Conservation (phyloP, 2,329 filamentous ascomycete genomes). For the Westerdykella sp. region DNA sequence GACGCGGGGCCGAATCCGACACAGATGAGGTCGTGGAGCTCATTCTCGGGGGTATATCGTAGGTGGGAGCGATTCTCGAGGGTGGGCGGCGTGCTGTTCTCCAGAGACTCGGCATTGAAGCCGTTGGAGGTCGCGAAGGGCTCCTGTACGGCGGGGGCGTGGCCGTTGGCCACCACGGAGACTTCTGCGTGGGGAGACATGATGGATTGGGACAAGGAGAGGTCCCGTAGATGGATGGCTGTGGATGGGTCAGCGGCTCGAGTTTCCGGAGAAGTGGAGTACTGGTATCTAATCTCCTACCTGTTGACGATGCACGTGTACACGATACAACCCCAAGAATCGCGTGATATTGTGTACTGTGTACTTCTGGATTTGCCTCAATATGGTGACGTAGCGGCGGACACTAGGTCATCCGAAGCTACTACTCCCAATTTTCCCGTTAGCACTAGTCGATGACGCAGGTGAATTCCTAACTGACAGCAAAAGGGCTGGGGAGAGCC, state of each 20-base stretch:
- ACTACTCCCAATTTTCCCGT: too few relatives aligned
- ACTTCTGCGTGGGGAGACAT: conserved; percentile 35
- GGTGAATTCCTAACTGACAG: too few relatives aligned
- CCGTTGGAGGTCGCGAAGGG: conserved; percentile 17
- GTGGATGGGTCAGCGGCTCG: background rate
- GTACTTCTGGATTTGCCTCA: conserved; percentile 3
- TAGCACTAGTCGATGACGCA: too few relatives aligned
- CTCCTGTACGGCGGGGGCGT: conserved; percentile 18
- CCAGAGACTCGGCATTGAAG: conserved; percentile 21
- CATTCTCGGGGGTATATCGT: conserved; percentile 50
- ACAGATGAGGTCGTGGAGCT: conserved; percentile 78
- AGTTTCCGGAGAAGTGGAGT: too few relatives aligned
- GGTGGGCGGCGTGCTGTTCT: conserved; percentile 22
- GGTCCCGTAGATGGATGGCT: background rate
- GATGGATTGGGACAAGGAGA: conserved; percentile 1
- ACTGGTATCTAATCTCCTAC: too few relatives aligned
- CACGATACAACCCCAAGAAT: too few relatives aligned
- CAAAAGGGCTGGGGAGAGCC: too few relatives aligned
- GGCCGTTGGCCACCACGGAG: conserved; percentile 11
- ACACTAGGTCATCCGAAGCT: background rate
- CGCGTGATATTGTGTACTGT: too few relatives aligned
- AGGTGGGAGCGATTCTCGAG: conserved; percentile 43
- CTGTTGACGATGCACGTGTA: too few relatives aligned
- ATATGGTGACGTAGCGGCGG: conserved; percentile 9
- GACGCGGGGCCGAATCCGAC: conserved; percentile 91